Evolutionary conservation across 2,329 filamentous ascomycete species (phyloP), one percentile per base, ranked within the genome.

Genomic region (Apiospora arundinis): DNA sequence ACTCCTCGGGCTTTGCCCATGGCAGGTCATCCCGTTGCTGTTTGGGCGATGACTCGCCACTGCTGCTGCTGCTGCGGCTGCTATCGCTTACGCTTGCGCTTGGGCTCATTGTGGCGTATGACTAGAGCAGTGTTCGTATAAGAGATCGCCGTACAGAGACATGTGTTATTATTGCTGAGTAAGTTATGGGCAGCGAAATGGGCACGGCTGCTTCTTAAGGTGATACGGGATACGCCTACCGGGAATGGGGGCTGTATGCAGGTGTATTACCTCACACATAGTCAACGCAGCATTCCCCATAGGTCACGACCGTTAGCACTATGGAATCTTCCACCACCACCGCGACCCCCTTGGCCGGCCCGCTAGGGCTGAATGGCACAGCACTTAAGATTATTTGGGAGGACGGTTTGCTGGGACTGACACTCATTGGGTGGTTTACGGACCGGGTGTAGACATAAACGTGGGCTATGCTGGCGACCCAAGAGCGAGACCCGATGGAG

Each of bases 361-460:
- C 56, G 56, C 56, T 63, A 63, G 56, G 28, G 56, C 56, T 63
- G 56, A 63, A n/a, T 23, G 56, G 56, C 56, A 63, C 32, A 60
- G 28, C 28, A 37, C 3, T 63, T 40, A n/a, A 23, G 56, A 63
- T 63, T 40, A 4, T 63, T 12, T 23, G 18, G 56, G 56, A n/a
- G 18, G 32, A 9, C 28, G 4, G 32, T 9, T 40, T 37, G 56
- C 56, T 63, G 56, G 56, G 32, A 63, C 18, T 3, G 32, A 9
- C 16, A 1, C 4, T 40, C 18, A 63, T 63, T 63, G 56, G 32
- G 18, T n/a, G 9, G 56, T 63, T 40, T n/a, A 40, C 28, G 32
- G 2, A 2, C 32, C 2, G 4, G 52, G 6, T 32, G 21, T 32
- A 32, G 56, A 6, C 28, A 6, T 2, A 18, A 14, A 63, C 32